Evolutionary conservation across 805 yeast genomes (phyloP).

Genomic region (Ogataea siamensis): DNA sequence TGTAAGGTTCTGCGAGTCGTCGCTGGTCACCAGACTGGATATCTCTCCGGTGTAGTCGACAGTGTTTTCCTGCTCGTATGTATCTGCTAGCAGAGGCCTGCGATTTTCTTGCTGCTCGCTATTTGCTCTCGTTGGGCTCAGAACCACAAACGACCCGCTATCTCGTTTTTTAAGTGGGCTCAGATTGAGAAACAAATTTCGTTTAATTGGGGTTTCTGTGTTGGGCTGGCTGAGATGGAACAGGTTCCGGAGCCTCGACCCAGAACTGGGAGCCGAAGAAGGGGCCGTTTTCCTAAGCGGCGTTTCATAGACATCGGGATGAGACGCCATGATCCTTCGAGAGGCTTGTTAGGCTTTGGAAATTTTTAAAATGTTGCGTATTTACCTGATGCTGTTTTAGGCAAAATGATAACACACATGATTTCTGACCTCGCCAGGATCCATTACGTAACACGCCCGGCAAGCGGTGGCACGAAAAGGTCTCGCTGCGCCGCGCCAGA

Average conservation of each 20-base stretch:
- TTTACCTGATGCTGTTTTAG: slow-evolving; percentile 7
- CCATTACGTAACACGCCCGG: background rate
- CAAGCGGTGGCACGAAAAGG: too few species aligned
- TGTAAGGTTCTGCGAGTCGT: slow-evolving; percentile 6
- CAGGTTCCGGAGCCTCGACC: slow-evolving; percentile 9
- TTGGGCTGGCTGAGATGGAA: slow-evolving; percentile 6
- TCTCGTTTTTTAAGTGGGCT: slow-evolving; percentile 12
- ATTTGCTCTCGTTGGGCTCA: slow-evolving; percentile 1
- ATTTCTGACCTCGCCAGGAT: too few species aligned
- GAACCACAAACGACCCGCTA: background rate
- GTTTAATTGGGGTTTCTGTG: slow-evolving; percentile 15
- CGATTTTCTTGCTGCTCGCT: background rate
- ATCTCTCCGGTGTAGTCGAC: slow-evolving; percentile 14
- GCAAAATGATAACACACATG: slow-evolving; percentile 8
- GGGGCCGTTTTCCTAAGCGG: slow-evolving; percentile 2
- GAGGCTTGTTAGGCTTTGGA: too few species aligned
- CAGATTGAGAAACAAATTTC: slow-evolving; percentile 8
- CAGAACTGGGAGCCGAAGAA: slow-evolving; percentile 11
- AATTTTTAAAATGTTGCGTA: slow-evolving; percentile 2
- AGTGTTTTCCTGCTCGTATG: slow-evolving; percentile 2
- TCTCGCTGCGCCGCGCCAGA: too few species aligned
- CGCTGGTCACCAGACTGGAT: slow-evolving; percentile 14
- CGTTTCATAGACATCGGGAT: background rate
- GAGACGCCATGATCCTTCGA: background rate
- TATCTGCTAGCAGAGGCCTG: background rate